Conservation (phyloP, 2,329 filamentous ascomycete genomes). For the Ophiostoma pallidulum region DNA sequence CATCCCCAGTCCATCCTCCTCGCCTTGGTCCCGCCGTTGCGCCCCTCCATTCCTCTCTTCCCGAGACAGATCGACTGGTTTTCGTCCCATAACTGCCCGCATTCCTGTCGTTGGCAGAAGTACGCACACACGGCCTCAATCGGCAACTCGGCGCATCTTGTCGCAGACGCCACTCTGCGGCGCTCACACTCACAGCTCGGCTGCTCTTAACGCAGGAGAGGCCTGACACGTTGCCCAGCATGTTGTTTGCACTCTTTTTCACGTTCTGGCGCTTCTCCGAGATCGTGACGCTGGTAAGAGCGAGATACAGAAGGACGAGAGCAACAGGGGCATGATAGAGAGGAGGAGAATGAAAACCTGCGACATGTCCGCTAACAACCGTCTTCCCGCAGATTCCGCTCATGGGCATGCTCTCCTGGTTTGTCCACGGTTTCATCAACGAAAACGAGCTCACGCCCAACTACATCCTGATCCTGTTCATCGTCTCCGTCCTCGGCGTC, state of each 20-base stretch:
- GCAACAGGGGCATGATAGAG: too few species aligned
- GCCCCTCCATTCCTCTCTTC: constrained; percentile 1
- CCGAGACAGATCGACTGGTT: constrained; percentile 3
- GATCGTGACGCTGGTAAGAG: constrained; percentile 50
- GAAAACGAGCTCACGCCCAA: constrained; percentile 50
- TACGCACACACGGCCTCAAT: not conserved
- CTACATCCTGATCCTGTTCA: constrained; percentile 58
- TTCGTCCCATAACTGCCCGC: not conserved
- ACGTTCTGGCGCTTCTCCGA: constrained; percentile 52
- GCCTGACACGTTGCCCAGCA: too few species aligned
- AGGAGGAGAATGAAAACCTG: too few species aligned
- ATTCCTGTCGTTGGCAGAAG: not conserved
- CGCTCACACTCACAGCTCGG: too few species aligned
- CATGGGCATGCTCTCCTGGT: constrained; percentile 59
- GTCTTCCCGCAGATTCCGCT: constrained; percentile 46
- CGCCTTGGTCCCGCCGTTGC: not conserved
- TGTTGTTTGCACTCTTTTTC: constrained; percentile 56
- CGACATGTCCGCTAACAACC: not conserved
- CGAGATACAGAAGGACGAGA: not conserved
- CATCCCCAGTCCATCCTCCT: too few species aligned
- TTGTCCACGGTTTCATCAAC: constrained; percentile 50
- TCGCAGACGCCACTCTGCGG: not conserved
- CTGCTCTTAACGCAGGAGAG: too few species aligned
- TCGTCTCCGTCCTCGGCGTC: constrained; percentile 52
- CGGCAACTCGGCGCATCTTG: not conserved